phyloP scores from a whole-genome alignment of 495 filamentous ascomycete genomes.

The Massariosphaeria phaeospora region DNA sequence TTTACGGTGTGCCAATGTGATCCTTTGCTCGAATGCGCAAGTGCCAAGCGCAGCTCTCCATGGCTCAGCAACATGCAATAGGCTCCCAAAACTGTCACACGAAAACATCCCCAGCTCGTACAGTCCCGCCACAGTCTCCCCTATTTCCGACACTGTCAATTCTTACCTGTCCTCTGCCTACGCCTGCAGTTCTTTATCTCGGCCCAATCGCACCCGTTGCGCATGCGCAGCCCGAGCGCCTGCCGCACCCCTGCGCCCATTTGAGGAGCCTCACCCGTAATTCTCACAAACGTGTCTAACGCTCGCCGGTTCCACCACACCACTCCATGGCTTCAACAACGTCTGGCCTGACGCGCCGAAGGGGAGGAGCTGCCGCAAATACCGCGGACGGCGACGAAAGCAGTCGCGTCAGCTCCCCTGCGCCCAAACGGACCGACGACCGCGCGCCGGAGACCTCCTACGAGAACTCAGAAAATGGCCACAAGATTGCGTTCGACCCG shows the following conservation, averaged over 20 bases:
- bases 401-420: conserved; percentile 65
- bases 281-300: conserved; percentile 20
- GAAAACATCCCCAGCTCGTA: conserved; percentile 1
- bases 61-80: conserved; percentile 8
- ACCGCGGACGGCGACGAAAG: conserved; percentile 54
- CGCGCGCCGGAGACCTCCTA: conserved; percentile 81
- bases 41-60: conserved; percentile 1
- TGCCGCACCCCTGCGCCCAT: conserved; percentile 20
- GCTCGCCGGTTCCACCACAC: conserved; percentile 16
- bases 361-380: conserved; percentile 60
- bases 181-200: neutral
- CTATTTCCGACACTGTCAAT: neutral
- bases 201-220: conserved; percentile 3
- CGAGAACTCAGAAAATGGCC: conserved; percentile 89
- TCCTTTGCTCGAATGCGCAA: neutral
- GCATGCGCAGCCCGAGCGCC: conserved; percentile 22
- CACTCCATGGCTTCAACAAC: conserved; percentile 30
- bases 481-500: conserved; percentile 97
- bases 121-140: conserved; percentile 1
- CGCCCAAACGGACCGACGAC: conserved; percentile 57
- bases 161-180: neutral
- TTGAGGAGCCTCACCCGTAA: conserved; percentile 20
- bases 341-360: conserved; percentile 66
- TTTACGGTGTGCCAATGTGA: neutral
- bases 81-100: conserved; percentile 8